Conservation (phyloP, 2,329 filamentous ascomycete species). For the Neonectria ditissima region DNA sequence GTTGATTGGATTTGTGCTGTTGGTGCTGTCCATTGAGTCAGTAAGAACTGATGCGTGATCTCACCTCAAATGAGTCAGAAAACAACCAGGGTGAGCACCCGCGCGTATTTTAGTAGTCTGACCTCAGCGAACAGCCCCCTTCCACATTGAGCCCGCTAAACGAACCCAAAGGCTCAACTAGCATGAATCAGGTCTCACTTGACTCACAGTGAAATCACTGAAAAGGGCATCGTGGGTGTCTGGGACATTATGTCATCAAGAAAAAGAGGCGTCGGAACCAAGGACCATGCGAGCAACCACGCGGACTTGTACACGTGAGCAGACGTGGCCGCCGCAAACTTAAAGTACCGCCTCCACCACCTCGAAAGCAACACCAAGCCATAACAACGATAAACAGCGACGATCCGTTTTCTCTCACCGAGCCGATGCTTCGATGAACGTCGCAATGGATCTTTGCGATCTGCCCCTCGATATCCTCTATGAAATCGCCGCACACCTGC, state of each 20-base stretch:
- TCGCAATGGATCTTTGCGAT: slow-evolving; percentile 10
- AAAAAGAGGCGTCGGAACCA: not conserved
- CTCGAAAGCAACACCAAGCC: too few relatives aligned
- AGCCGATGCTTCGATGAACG: not conserved
- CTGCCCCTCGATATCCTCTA: slow-evolving; percentile 19
- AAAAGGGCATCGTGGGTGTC: not conserved
- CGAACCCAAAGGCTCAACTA: not conserved
- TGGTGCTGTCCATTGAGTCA: not conserved
- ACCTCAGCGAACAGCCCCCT: not conserved
- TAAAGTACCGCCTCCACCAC: not conserved
- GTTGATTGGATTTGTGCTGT: not conserved
- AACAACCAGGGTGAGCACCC: not conserved
- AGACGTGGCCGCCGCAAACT: not conserved
- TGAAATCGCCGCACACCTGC: slow-evolving; percentile 16
- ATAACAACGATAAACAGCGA: not conserved
- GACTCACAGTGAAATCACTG: not conserved
- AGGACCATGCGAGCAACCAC: not conserved
- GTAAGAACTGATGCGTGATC: not conserved
- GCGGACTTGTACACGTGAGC: not conserved
- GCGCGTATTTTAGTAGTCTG: not conserved
- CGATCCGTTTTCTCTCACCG: not conserved
- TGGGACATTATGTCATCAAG: not conserved
- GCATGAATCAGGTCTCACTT: not conserved
- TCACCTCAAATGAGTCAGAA: not conserved
- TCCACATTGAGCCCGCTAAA: not conserved